phyloP scores from a whole-genome alignment of 2,329 filamentous ascomycete species.

The Paraphaeosphaeria sporulosa region DNA sequence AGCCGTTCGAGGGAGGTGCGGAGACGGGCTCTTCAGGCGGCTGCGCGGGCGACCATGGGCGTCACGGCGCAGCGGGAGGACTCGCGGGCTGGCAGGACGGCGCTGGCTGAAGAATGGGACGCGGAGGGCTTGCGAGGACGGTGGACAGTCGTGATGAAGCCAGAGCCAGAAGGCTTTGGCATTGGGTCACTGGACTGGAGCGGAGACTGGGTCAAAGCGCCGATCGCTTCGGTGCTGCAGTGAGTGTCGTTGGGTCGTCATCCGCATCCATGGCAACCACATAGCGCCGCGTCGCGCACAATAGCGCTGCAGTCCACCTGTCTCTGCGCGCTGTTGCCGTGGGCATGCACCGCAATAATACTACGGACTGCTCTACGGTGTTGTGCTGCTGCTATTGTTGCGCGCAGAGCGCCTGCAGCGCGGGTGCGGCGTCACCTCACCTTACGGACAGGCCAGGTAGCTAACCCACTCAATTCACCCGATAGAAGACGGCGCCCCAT shows the following conservation, averaged over 20 bases:
- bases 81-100: slow-evolving; percentile 15
- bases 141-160: slow-evolving; percentile 11
- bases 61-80: slow-evolving; percentile 14
- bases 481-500: slow-evolving; percentile 29
- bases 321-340: not conserved
- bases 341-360: not conserved
- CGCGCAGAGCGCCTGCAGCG: not conserved
- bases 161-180: slow-evolving; percentile 16
- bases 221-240: slow-evolving; percentile 9
- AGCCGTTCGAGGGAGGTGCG: slow-evolving; percentile 35
- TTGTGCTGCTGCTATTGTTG: not conserved
- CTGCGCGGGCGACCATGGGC: slow-evolving; percentile 27
- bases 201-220: slow-evolving; percentile 9
- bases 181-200: slow-evolving; percentile 16
- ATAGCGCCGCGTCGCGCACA: slow-evolving; percentile 2
- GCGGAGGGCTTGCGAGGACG: slow-evolving; percentile 29
- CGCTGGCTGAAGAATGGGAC: slow-evolving; percentile 32
- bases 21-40: slow-evolving; percentile 34
- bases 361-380: not conserved
- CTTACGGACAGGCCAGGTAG: slow-evolving; percentile 23
- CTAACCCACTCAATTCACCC: slow-evolving; percentile 32
- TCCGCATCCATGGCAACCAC: slow-evolving; percentile 11
- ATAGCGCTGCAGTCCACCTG: not conserved
- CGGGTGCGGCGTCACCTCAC: slow-evolving; percentile 23
- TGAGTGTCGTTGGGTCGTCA: slow-evolving; percentile 3